Evolutionary conservation across 2,329 filamentous ascomycete species (phyloP).

Genomic region (Trichoderma arundinaceum): DNA sequence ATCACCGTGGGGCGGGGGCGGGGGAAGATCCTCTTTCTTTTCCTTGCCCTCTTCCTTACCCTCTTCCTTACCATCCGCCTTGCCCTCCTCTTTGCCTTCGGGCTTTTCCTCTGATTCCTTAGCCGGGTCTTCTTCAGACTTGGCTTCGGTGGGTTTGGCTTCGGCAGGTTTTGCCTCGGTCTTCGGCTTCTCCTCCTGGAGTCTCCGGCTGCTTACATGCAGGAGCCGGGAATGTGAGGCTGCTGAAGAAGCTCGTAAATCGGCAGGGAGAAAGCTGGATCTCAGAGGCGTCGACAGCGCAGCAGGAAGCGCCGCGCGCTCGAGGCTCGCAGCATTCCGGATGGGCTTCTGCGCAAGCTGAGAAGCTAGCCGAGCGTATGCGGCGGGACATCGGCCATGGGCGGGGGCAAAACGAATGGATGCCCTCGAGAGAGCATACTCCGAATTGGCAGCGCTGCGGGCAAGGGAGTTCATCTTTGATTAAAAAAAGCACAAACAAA

Average conservation of each 20-base stretch:
- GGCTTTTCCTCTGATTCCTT: slow-evolving; percentile 52
- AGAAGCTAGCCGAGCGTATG: slow-evolving; percentile 55
- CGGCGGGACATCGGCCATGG: slow-evolving; percentile 52
- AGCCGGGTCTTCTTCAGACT: slow-evolving; percentile 38
- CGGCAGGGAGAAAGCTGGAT: slow-evolving; percentile 52
- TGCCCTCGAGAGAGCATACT: slow-evolving; percentile 50
- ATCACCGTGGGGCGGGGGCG: slow-evolving; percentile 94
- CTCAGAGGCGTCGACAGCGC: slow-evolving; percentile 49
- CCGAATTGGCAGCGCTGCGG: slow-evolving; percentile 51
- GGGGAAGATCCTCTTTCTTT: slow-evolving; percentile 73
- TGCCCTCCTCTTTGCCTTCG: slow-evolving; percentile 50
- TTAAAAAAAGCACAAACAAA: slow-evolving; percentile 32
- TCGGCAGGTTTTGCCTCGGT: slow-evolving; percentile 33
- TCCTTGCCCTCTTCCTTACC: slow-evolving; percentile 55
- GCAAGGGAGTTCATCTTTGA: slow-evolving; percentile 54
- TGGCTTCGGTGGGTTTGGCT: slow-evolving; percentile 18
- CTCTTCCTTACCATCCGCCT: slow-evolving; percentile 53
- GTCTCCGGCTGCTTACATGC: slow-evolving; percentile 42
- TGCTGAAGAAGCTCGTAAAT: slow-evolving; percentile 44
- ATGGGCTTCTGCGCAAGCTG: slow-evolving; percentile 42
- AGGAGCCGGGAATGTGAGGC: slow-evolving; percentile 43
- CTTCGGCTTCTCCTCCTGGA: slow-evolving; percentile 42
- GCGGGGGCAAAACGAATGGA: slow-evolving; percentile 46
- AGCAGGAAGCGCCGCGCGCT: slow-evolving; percentile 39
- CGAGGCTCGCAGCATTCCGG: slow-evolving; percentile 39